Conservation (phyloP, 345 rosid genomes). For the Sapria himalayana region DNA sequence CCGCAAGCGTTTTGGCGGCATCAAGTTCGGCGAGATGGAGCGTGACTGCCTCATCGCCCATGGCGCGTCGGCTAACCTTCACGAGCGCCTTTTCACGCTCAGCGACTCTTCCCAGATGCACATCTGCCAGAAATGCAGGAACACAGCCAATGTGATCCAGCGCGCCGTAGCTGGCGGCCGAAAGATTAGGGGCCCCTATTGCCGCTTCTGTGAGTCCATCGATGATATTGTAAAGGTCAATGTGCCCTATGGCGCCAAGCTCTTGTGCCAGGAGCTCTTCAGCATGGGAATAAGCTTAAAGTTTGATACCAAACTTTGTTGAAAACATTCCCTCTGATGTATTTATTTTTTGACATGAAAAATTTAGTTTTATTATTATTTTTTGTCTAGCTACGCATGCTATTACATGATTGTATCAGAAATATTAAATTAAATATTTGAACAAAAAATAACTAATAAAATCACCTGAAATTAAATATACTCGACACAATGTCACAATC, state of each 20-base stretch:
- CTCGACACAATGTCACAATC: too few relatives aligned
- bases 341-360: too few relatives aligned
- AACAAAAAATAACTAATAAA: too few relatives aligned
- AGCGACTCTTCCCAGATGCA: constrained; percentile 71
- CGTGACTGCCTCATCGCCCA: constrained; percentile 80
- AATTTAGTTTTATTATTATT: too few relatives aligned
- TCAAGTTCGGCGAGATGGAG: constrained; percentile 89
- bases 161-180: constrained; percentile 28
- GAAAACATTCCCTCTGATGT: too few relatives aligned
- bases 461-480: too few relatives aligned
- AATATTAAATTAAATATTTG: too few relatives aligned
- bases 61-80: constrained; percentile 61
- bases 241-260: constrained; percentile 71
- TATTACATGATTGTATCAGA: too few relatives aligned
- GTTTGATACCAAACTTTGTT: constrained; percentile 38
- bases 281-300: constrained; percentile 62
- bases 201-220: constrained; percentile 31
- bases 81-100: constrained; percentile 61
- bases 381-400: too few relatives aligned
- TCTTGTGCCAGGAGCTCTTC: constrained; percentile 60
- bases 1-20: constrained; percentile 66
- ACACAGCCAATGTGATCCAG: constrained; percentile 46
- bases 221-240: constrained; percentile 45
- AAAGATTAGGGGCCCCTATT: constrained; percentile 68
- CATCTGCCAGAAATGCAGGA: constrained; percentile 42